A percentile compares a stretch with the other conserved stretches of the same genome.
Conservation (phyloP, 768 basidiomycete species). For the Holtermanniella nyarrowii region DNA sequence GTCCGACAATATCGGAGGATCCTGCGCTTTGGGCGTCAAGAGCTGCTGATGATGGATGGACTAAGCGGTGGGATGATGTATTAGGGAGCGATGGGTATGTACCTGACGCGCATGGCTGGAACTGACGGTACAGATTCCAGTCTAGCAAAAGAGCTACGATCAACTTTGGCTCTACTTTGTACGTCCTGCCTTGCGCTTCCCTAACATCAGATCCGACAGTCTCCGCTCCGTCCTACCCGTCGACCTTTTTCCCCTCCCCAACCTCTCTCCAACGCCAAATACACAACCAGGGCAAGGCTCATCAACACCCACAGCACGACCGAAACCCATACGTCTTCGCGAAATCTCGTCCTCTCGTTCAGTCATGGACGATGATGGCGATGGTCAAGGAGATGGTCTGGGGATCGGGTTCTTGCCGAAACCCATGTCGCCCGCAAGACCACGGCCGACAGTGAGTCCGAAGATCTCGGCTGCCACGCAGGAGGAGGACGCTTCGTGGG, state of each 20-base stretch:
- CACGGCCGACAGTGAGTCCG: background rate
- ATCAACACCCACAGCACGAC: background rate
- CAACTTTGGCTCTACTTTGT: background rate
- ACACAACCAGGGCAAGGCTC: background rate
- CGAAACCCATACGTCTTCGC: background rate
- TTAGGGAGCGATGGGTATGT: background rate
- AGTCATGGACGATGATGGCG: background rate
- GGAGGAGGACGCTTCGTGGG: background rate
- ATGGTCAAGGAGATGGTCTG: background rate
- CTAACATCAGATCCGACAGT: background rate
- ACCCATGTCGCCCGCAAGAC: background rate
- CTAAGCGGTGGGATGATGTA: background rate
- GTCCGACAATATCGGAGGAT: too few relatives aligned
- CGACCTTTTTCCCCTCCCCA: background rate
- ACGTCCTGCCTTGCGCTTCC: background rate
- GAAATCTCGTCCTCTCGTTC: background rate
- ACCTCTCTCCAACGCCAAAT: background rate
- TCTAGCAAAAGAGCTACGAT: background rate
- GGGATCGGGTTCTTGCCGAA: background rate
- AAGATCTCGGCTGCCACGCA: background rate
- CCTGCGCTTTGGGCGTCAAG: too few relatives aligned
- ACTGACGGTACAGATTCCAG: background rate
- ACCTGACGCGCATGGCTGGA: background rate
- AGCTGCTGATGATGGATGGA: background rate
- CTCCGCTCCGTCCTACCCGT: background rate